Base-by-base conservation (phyloP, 2,329 filamentous ascomycete species). In the Cephalotrichum gorgonifer region DNA sequence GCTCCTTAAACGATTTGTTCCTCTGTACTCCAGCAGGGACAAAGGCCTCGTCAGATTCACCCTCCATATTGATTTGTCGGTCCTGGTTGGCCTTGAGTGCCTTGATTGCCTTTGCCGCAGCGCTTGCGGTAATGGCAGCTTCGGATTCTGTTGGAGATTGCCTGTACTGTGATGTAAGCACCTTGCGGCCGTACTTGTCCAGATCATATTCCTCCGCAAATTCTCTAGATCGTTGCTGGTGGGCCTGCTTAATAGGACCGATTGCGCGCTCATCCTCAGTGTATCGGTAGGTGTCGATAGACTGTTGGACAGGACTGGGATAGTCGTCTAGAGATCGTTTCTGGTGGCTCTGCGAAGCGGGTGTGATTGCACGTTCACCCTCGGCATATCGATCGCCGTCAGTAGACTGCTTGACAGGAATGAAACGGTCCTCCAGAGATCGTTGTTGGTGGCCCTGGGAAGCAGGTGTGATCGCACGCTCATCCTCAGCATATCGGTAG, bases 1-100 rank as follows among this genome's bases (percentile, higher is more conserved):
- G 76, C 57, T 84, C 78, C 62, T 83, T 83, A 65, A 84, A 84
- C 0, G 80, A 84, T 58, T 74, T 76, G 58, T 83, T 79, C 51
- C 79, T 68, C 47, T 70, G 70, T 11, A 81, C 75, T 15, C 78
- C 78, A 8, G 68, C 75, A 4, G 67, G 66, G 38, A 67, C 57
- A 49, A 66, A 73, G n/a, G 68, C 64, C 20, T 65, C 64, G 3
- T 67, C 64, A 4, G 61, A 53, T 4, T 56, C 59, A 6, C 65
- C 61, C 35, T 65, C 60, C 1, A 58, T 59, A 6, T 30, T 30
- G 0, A 65, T 60, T 27, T 71, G 67, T 49, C 70, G 71, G 48
- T 65, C 71, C 51, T 76, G 69, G 2, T 71, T 71, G 2, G 70
- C 73, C 54, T 71, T 74, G 20, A 77, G 59, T 17, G 73, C 74